A percentile compares a stretch with the other conserved stretches of the same genome.
phyloP scores from a whole-genome alignment of 164 flowering plant genomes.

The Buxus sempervirens region DNA sequence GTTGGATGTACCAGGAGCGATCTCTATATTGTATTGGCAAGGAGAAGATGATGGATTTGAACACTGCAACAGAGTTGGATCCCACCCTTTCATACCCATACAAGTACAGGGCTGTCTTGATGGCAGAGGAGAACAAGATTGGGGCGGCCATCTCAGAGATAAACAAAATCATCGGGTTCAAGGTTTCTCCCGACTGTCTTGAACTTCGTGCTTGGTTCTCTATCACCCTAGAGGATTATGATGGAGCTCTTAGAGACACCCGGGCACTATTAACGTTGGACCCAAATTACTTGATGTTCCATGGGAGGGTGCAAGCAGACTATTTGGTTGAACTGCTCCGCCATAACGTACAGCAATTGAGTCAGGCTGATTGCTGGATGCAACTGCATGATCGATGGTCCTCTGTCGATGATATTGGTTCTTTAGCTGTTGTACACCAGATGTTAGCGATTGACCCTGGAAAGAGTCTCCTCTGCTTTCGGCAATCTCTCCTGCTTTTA shows the following conservation, averaged over 20 bases:
- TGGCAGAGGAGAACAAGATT: conserved; percentile 51
- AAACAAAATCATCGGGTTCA: conserved; percentile 59
- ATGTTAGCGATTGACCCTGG: conserved; percentile 62
- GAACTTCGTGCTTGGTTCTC: conserved; percentile 86
- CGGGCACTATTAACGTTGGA: conserved; percentile 67
- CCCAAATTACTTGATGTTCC: conserved; percentile 67
- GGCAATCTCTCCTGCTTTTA: conserved; percentile 72
- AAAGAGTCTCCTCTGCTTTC: conserved; percentile 51
- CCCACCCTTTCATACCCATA: conserved; percentile 81
- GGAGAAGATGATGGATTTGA: conserved; percentile 62
- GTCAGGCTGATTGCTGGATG: conserved; percentile 85
- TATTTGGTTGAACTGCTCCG: conserved; percentile 60
- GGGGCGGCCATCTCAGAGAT: conserved; percentile 59
- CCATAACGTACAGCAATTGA: conserved; percentile 44
- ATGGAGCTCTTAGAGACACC: conserved; percentile 62
- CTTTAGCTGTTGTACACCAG: conserved; percentile 69
- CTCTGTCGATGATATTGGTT: conserved; percentile 75
- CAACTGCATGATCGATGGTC: conserved; percentile 71
- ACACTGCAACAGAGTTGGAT: conserved; percentile 67
- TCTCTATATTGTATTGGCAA: conserved; percentile 58
- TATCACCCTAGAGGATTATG: conserved; percentile 62
- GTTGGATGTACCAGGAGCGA: conserved; percentile 95
- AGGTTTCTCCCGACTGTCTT: conserved; percentile 76
- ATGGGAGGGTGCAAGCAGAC: conserved; percentile 54
- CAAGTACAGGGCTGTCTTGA: conserved; percentile 60